phyloP scores from a whole-genome alignment of 495 filamentous ascomycete species.

The Saxophila tyrrhenica region DNA sequence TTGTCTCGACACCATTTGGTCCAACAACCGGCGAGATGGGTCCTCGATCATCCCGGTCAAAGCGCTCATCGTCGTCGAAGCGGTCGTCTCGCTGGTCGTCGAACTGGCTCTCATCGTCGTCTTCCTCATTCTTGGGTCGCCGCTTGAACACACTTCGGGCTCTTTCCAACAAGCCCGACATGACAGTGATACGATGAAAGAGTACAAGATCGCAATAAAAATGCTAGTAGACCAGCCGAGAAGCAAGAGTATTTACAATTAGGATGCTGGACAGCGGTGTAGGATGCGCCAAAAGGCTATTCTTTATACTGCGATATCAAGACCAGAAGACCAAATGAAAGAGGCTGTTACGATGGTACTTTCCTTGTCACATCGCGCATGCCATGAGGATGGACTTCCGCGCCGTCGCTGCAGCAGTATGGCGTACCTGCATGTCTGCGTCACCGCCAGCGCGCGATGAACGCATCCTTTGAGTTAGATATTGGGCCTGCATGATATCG shows the following conservation, averaged over 20 bases:
- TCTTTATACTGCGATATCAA: neutral
- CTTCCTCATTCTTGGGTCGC: neutral
- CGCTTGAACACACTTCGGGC: neutral
- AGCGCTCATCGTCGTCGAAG: neutral
- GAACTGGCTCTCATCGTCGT: neutral
- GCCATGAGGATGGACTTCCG: neutral
- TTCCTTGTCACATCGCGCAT: neutral
- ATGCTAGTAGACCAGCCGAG: neutral
- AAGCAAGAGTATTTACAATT: neutral
- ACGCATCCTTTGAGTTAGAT: neutral
- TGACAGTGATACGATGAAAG: neutral
- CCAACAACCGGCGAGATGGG: neutral
- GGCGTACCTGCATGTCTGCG: neutral
- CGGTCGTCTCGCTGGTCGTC: neutral
- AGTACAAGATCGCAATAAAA: neutral
- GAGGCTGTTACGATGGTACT: neutral
- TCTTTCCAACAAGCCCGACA: neutral
- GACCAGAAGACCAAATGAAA: neutral
- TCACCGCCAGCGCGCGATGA: neutral
- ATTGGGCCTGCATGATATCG: too few species aligned
- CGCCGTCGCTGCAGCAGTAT: neutral
- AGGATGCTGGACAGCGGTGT: neutral
- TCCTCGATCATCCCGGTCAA: neutral
- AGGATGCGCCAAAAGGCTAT: neutral
- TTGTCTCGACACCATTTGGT: neutral